Evolutionary conservation across 148 eudicot genomes (phyloP).

Genomic region (Pharnaceum exiguum): DNA sequence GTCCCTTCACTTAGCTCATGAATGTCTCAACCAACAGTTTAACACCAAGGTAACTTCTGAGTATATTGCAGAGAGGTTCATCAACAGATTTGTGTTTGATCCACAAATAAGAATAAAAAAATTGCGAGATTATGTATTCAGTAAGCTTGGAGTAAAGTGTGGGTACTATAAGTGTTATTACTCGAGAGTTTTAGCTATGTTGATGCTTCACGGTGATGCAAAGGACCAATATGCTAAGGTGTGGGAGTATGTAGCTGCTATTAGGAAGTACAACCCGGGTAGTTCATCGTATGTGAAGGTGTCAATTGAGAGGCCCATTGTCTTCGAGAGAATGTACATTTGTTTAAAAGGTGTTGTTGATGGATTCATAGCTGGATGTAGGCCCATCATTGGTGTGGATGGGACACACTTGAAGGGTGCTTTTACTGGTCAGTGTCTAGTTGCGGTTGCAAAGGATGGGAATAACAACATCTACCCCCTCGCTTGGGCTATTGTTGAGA

Average conservation of each 20-base stretch:
- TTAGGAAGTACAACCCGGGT: not conserved
- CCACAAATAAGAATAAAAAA: not conserved
- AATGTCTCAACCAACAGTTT: not conserved
- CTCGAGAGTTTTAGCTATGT: not conserved
- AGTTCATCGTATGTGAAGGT: not conserved
- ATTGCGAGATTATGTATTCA: not conserved
- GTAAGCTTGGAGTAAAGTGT: not conserved
- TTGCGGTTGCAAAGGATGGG: not conserved
- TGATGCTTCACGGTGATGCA: not conserved
- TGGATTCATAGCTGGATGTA: constrained; percentile 4
- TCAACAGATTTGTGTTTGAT: not conserved
- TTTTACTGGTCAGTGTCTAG: not conserved
- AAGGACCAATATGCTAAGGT: not conserved
- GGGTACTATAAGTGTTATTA: not conserved
- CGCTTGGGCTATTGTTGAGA: not conserved
- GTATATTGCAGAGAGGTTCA: not conserved
- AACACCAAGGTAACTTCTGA: not conserved
- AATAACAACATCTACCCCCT: constrained; percentile 8
- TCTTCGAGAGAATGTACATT: constrained; percentile 1
- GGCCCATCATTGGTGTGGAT: constrained; percentile 9
- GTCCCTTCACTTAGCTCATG: not conserved
- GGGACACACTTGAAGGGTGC: constrained; percentile 9
- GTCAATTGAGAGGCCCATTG: not conserved
- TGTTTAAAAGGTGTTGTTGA: not conserved
- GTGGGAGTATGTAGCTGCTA: not conserved